Evolutionary conservation across 2,329 filamentous ascomycete genomes (phyloP).

Genomic region (Raffaelea deltoideospora): DNA sequence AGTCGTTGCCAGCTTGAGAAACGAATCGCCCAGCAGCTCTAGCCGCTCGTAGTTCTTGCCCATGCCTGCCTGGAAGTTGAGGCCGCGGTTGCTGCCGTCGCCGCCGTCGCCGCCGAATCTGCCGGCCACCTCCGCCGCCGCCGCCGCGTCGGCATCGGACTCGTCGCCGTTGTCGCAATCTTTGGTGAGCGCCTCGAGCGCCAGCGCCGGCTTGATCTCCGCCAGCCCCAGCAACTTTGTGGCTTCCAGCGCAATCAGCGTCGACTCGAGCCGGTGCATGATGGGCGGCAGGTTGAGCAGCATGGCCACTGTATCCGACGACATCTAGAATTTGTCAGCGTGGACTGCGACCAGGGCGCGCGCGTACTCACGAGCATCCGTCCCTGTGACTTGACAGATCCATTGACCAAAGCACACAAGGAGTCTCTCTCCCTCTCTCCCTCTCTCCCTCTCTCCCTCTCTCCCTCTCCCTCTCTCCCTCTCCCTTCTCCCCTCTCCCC

Average conservation of each 20-base stretch:
- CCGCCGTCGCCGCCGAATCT: too few relatives aligned
- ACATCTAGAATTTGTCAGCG: conserved; percentile 50
- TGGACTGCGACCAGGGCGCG: too few relatives aligned
- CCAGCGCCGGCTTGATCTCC: conserved; percentile 46
- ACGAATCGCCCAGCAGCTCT: conserved; percentile 85
- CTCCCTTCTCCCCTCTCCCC: too few relatives aligned
- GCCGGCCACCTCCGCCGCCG: too few relatives aligned
- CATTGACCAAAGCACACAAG: conserved; percentile 15
- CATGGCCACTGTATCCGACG: conserved; percentile 54
- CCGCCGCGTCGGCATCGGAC: conserved; percentile 46
- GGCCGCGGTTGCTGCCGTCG: too few relatives aligned
- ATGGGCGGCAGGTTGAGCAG: conserved; percentile 68
- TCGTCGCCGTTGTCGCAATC: conserved; percentile 77
- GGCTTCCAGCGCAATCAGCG: conserved; percentile 65
- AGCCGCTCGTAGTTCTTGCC: conserved; percentile 88
- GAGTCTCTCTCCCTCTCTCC: too few relatives aligned
- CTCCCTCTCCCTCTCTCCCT: too few relatives aligned
- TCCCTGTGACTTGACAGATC: too few relatives aligned
- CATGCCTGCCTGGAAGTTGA: conserved; percentile 74
- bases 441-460: too few relatives aligned
- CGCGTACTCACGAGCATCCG: too few relatives aligned
- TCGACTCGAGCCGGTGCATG: conserved; percentile 69
- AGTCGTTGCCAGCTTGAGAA: conserved; percentile 90
- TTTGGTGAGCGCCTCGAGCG: conserved; percentile 83
- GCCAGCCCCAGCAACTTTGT: conserved; percentile 48